Evolutionary conservation across 2,329 filamentous ascomycete genomes (phyloP), one percentile per base, ranked within the genome.

Genomic region (Xylaria sp.): DNA sequence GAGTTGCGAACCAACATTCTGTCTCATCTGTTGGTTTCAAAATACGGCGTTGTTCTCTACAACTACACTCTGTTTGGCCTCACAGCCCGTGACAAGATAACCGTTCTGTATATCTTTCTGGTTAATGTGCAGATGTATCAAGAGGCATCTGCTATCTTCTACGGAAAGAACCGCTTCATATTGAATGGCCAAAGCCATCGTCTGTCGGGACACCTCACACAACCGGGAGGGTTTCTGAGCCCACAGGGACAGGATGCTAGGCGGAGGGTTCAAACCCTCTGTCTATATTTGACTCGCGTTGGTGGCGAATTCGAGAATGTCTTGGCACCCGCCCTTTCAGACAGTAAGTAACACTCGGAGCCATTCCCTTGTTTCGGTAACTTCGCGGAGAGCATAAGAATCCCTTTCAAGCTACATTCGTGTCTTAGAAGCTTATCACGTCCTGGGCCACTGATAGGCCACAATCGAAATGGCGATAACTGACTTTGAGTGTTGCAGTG

Each of bases 101-200:
- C 63, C 9, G 66, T 72, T 25, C n/a, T 75, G 48, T 70, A 66
- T 57, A 55, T 78, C n/a, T 76, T 79, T 64, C 70, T 76, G 23
- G 76, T 78, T 65, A 77, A 68, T 60, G 62, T 73, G 20, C 78
- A 79, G 70, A 78, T 79, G 74, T 77, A 79, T 54, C 76, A 76
- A 50, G 78, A 79, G 59, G 77, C 77, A 31, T 78, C 77, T 1
- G 74, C 74, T 46, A 72, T 79, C 7, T 78, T 79, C 68, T 79
- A 78, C 55, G 69, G 72, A 3, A 69, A 74, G 37, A 78, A 78
- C 64, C 67, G 68, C 23, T 78, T 79, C 64, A 72, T 72, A n/a
- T 13, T 79, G 34, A 75, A 79, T 54, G 74, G 73, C 5, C 76
- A 76, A 37, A 73, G 73, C 13, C 77, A 77, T 39, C 73, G 76